Conservation (phyloP, 805 yeast genomes). For the Starmerella stigmatis region DNA sequence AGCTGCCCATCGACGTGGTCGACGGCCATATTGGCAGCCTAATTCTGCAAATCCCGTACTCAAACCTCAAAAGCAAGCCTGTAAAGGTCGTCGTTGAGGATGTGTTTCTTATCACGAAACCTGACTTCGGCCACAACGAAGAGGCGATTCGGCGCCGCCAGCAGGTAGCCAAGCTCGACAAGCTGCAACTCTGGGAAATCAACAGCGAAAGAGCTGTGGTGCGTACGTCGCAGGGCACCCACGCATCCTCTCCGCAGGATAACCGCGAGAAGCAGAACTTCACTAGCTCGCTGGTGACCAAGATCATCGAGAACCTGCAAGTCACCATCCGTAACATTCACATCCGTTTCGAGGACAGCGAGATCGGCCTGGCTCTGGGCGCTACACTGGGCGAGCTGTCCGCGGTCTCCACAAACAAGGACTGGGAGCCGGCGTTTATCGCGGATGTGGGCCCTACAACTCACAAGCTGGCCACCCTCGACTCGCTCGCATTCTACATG, state of each 20-base stretch:
- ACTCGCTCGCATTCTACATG: constrained; percentile 72
- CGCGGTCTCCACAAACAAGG: constrained; percentile 77
- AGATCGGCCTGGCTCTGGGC: constrained; percentile 62
- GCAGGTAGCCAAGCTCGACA: constrained; percentile 54
- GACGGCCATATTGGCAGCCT: constrained; percentile 86
- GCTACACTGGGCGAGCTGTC: constrained; percentile 74
- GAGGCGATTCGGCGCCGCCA: constrained; percentile 50
- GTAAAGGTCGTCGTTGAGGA: constrained; percentile 81
- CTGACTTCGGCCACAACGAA: constrained; percentile 54
- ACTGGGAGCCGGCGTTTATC: constrained; percentile 79
- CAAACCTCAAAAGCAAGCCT: constrained; percentile 84
- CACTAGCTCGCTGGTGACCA: constrained; percentile 75
- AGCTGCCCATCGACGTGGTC: constrained; percentile 75
- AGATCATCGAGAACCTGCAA: constrained; percentile 86
- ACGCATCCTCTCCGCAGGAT: constrained; percentile 25
- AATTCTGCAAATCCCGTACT: constrained; percentile 92
- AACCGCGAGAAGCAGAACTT: constrained; percentile 53
- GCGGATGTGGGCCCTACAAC: constrained; percentile 57
- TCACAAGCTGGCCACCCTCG: constrained; percentile 64
- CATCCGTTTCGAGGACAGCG: constrained; percentile 76
- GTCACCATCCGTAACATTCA: constrained; percentile 86
- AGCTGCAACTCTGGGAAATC: constrained; percentile 54
- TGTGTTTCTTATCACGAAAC: constrained; percentile 71
- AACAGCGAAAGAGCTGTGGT: constrained; percentile 30
- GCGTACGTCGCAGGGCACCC: constrained; percentile 28